These are phyloP conservation scores for Claviceps capensis DNA, from an alignment of 2,329 filamentous ascomycete genomes.

Conservation along the genomic window DNA sequence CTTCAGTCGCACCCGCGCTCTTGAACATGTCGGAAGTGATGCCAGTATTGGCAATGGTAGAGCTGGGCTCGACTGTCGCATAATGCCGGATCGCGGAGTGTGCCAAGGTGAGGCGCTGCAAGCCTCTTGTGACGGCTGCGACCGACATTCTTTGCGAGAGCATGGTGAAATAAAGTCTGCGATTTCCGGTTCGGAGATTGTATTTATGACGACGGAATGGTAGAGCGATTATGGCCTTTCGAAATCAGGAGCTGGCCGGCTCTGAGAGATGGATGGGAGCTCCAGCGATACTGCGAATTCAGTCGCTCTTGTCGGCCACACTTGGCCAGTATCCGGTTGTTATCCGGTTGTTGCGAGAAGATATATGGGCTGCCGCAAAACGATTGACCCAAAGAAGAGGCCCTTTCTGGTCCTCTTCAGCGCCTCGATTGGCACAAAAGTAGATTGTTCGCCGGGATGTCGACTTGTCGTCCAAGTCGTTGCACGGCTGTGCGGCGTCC, in stretches of 20 bases:
- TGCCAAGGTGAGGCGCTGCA: slow-evolving; percentile 16
- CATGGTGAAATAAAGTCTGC: slow-evolving; percentile 10
- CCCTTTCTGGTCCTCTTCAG: background rate
- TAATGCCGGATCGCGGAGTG: slow-evolving; percentile 17
- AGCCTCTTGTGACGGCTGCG: slow-evolving; percentile 15
- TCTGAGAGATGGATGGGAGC: background rate
- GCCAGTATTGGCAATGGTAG: slow-evolving; percentile 7
- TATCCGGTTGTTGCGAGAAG: background rate
- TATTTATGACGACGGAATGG: background rate
- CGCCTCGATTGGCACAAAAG: slow-evolving; percentile 1
- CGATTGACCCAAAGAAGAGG: background rate
- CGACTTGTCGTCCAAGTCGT: background rate
- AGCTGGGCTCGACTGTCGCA: slow-evolving; percentile 15
- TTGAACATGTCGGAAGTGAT: slow-evolving; percentile 11
- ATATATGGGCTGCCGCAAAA: background rate
- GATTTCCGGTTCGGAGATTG: too few species aligned
- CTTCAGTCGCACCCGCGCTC: slow-evolving; percentile 8
- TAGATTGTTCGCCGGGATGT: background rate
- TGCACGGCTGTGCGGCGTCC: background rate
- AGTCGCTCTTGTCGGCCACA: too few species aligned
- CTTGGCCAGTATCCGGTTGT: background rate
- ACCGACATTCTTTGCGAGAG: slow-evolving; percentile 18
- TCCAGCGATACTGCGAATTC: too few species aligned
- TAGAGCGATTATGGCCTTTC: background rate
- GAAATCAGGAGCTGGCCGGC: background rate